phyloP scores from a whole-genome alignment of 1,139 yeast genomes.

The Barnettozyma hawaiiensis region DNA sequence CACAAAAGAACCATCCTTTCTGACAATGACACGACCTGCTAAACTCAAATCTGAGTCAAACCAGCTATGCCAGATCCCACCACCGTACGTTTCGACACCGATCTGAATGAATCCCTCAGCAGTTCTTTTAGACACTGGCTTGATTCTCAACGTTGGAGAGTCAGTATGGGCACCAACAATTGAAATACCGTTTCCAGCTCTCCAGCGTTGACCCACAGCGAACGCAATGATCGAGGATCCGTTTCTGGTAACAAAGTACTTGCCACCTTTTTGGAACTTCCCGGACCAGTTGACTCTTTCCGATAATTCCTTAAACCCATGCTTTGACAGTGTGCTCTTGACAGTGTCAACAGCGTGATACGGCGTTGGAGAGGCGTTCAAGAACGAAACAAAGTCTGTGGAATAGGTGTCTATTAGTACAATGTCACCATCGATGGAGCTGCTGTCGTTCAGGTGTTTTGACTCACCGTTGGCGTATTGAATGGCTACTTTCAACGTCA shows the following conservation, averaged over 20 bases:
- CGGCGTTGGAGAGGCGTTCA: conserved; percentile 88
- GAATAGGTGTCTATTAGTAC: conserved; percentile 12
- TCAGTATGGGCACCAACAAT: conserved; percentile 95
- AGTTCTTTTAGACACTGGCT: conserved; percentile 75
- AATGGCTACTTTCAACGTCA: conserved; percentile 13
- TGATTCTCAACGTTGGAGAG: conserved; percentile 85
- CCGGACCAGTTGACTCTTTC: conserved; percentile 79
- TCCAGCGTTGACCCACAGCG: conserved; percentile 67
- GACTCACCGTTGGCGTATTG: conserved; percentile 20
- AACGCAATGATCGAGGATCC: conserved; percentile 87
- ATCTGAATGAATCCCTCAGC: conserved; percentile 80
- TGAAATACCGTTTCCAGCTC: conserved; percentile 78
- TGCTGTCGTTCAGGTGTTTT: neutral
- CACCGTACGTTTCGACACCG: conserved; percentile 94
- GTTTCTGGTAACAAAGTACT: conserved; percentile 80
- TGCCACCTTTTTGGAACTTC: conserved; percentile 47
- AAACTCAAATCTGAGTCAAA: conserved; percentile 89
- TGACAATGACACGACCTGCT: conserved; percentile 86
- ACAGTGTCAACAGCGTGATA: conserved; percentile 82
- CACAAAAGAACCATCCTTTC: conserved; percentile 44
- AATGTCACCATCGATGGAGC: conserved; percentile 4
- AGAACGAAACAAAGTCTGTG: conserved; percentile 64
- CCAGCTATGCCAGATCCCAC: conserved; percentile 85
- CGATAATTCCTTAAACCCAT: conserved; percentile 69
- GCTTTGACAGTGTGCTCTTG: conserved; percentile 43